Evolutionary conservation across 768 basidiomycete species (phyloP).

Genomic region (Clathrus columnatus): DNA sequence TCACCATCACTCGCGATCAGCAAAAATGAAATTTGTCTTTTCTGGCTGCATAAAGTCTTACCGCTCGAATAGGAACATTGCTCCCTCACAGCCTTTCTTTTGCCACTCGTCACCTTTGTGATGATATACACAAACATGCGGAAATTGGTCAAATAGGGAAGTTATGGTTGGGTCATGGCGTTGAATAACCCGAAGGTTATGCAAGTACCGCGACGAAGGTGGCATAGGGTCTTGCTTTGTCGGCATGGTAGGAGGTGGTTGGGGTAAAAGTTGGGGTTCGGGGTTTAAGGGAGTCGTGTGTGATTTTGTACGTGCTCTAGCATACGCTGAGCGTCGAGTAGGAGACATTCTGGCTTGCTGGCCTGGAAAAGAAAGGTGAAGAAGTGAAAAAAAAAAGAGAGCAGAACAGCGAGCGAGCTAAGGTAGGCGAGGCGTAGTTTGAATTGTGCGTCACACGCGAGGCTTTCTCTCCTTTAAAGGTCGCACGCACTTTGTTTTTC

Average conservation of each 20-base stretch:
- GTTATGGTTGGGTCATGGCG: slow-evolving; percentile 72
- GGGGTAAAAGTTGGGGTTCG: background rate
- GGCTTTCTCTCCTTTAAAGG: background rate
- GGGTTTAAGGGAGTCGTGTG: background rate
- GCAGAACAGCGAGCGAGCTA: background rate
- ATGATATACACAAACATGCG: slow-evolving; percentile 77
- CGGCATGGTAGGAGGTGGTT: background rate
- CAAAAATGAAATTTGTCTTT: slow-evolving; percentile 7
- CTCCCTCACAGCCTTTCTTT: slow-evolving; percentile 79
- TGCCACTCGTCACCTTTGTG: slow-evolving; percentile 64
- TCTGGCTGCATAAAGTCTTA: slow-evolving; percentile 26
- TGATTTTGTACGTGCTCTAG: background rate
- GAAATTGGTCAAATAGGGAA: slow-evolving; percentile 81
- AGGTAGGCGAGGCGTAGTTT: background rate
- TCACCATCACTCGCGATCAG: background rate
- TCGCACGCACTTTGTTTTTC: too few species aligned
- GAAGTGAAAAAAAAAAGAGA: background rate
- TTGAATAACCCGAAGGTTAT: slow-evolving; percentile 74
- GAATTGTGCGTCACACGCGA: background rate
- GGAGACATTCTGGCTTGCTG: slow-evolving; percentile 3
- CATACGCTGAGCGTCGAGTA: slow-evolving; percentile 5
- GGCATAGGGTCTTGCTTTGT: slow-evolving; percentile 35
- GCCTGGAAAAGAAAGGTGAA: background rate
- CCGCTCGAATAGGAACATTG: slow-evolving; percentile 85
- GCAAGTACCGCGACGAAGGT: slow-evolving; percentile 54